Evolutionary conservation across 2,329 filamentous ascomycete genomes (phyloP).

Genomic region (Drechslerella stenobrocha): DNA sequence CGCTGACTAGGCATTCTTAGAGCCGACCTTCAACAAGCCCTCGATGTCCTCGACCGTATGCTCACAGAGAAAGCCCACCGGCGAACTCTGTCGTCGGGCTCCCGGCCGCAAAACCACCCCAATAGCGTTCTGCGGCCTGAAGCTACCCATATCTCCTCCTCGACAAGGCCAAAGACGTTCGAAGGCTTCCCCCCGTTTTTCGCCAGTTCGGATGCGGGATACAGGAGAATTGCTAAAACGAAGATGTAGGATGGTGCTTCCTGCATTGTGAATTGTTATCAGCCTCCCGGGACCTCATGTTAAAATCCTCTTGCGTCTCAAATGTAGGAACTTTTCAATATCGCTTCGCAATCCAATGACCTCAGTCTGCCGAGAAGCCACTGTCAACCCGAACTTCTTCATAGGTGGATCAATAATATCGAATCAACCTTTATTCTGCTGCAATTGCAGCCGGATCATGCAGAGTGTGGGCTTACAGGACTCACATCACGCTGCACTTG

Average conservation of each 20-base stretch:
- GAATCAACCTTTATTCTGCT: constrained; percentile 42
- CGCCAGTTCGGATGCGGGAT: constrained; percentile 30
- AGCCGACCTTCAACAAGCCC: constrained; percentile 37
- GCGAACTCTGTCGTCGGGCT: constrained; percentile 20
- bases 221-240: constrained; percentile 26
- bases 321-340: constrained; percentile 40
- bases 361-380: constrained; percentile 37
- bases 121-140: constrained; percentile 30
- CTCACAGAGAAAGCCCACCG: constrained; percentile 30
- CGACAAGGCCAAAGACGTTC: constrained; percentile 31
- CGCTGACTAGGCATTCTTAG: constrained; percentile 4
- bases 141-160: constrained; percentile 21
- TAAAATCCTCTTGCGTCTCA: not conserved
- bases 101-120: constrained; percentile 6
- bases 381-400: constrained; percentile 41
- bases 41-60: constrained; percentile 36
- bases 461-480: constrained; percentile 32
- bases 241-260: constrained; percentile 24
- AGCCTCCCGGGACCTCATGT: too few species aligned
- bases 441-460: constrained; percentile 36
- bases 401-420: constrained; percentile 40
- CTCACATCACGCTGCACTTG: constrained; percentile 25
- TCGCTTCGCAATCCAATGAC: constrained; percentile 44
- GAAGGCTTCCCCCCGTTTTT: constrained; percentile 42
- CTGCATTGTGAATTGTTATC: not conserved